Evolutionary conservation across 495 filamentous ascomycete genomes (phyloP), one percentile per base, ranked within the genome.

Genomic region (Penicillium diatomitis): DNA sequence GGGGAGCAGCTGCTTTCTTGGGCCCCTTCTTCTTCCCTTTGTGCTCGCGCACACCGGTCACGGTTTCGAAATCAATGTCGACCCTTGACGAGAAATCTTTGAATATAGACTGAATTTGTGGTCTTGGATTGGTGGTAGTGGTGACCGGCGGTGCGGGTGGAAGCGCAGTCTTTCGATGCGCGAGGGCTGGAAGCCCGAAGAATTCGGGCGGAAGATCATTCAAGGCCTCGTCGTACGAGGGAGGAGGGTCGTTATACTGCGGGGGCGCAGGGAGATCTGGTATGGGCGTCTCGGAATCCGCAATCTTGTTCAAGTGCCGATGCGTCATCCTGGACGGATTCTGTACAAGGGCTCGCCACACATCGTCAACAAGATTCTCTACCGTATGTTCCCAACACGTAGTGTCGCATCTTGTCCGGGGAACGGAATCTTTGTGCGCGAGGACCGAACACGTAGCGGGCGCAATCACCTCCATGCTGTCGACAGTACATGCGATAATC

Each of bases 11-110:
- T 4, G 53, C 52, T 31, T 71, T 67, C 34, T 72, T 69, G 50
- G 70, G 70, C 35, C 10, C 10, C n/a, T 69, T 72, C 12, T 71
- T 73, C 63, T 67, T 63, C 28, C 20, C 20, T 20, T 62, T 69
- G 38, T 69, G 72, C 52, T 78, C 77, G 0, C 75, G 73, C 20
- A 74, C 62, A n/a, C 65, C 72, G 34, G 67, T 61, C 6, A 67
- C 56, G 32, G 72, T 75, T 47, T 80, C 79, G 40, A 81, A 74
- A 58, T 79, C 75, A 37, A 77, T 71, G 27, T 69, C 64, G 7
- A 55, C 10, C 41, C 61, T 50, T 20, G 30, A 74, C 57, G 27
- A 62, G 49, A 9, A 48, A 54, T 48, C 66, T 54, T 52, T 70
- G 57, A 34, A 65, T 54, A 38, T 49, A 50, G 41, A 73, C 53